Percentiles rank a stretch among this genome's conserved stretches.
phyloP scores from a whole-genome alignment of 1,284 basidiomycete species.

The Marasmius oreades region DNA sequence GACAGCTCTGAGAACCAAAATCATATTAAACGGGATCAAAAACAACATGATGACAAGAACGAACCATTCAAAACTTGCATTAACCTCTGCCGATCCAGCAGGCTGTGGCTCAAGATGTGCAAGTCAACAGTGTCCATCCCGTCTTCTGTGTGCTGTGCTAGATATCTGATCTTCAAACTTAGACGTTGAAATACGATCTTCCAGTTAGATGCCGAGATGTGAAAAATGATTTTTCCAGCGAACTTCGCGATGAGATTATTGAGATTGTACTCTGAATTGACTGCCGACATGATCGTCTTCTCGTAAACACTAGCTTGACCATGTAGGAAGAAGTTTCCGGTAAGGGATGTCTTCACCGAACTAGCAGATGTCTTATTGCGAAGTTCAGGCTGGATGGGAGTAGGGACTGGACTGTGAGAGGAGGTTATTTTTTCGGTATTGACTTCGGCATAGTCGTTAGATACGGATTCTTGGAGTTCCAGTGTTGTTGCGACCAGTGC shows the following conservation, averaged over 20 bases:
- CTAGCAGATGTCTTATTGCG: slow-evolving; percentile 38
- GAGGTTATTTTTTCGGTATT: slow-evolving; percentile 16
- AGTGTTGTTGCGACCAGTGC: slow-evolving; percentile 21
- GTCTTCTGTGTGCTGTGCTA: slow-evolving; percentile 42
- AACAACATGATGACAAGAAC: slow-evolving; percentile 14
- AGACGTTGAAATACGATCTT: slow-evolving; percentile 73
- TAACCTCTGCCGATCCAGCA: slow-evolving; percentile 63
- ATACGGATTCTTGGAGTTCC: background rate
- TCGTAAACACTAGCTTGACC: slow-evolving; percentile 54
- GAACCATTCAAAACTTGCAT: slow-evolving; percentile 64
- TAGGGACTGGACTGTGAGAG: slow-evolving; percentile 14
- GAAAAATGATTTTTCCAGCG: slow-evolving; percentile 80
- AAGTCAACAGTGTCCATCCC: slow-evolving; percentile 68
- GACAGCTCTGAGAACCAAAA: slow-evolving; percentile 59
- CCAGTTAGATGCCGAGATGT: slow-evolving; percentile 92
- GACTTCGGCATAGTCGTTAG: background rate
- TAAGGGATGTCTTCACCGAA: slow-evolving; percentile 36
- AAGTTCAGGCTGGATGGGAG: slow-evolving; percentile 17
- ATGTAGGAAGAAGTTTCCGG: slow-evolving; percentile 33
- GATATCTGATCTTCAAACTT: slow-evolving; percentile 65
- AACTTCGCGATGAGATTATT: slow-evolving; percentile 64
- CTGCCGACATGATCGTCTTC: slow-evolving; percentile 62
- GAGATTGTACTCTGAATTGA: slow-evolving; percentile 54
- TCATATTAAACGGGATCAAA: slow-evolving; percentile 3
- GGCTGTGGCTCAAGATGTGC: slow-evolving; percentile 69